These are phyloP conservation scores for Lactifluus piperatus DNA, from an alignment of 768 basidiomycete species.

Conservation along the genomic window DNA sequence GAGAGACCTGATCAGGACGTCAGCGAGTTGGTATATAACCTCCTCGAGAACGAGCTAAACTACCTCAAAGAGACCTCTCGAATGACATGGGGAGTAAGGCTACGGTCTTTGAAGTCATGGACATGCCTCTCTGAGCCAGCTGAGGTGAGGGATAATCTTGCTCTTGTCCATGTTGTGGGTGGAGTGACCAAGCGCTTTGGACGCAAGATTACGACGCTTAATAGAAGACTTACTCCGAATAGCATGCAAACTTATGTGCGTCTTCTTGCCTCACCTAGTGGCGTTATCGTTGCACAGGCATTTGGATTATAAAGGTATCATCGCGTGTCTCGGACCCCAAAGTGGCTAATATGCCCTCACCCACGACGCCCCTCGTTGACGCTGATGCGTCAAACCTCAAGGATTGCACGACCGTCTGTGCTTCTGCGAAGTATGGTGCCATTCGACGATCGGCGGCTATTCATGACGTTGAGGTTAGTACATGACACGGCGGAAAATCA, in stretches of 20 bases:
- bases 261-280: constrained; percentile 13
- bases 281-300: constrained; percentile 7
- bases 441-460: neutral
- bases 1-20: constrained; percentile 16
- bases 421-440: constrained; percentile 2
- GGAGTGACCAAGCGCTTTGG: neutral
- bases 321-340: neutral
- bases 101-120: constrained; percentile 4
- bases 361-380: neutral
- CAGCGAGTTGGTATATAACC: constrained; percentile 9
- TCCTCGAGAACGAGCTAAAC: constrained; percentile 12
- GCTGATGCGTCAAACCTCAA: neutral
- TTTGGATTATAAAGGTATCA: constrained; percentile 12
- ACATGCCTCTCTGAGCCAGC: neutral
- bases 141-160: neutral
- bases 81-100: neutral
- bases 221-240: neutral
- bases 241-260: constrained; percentile 15
- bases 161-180: neutral
- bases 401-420: neutral
- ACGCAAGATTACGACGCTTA: neutral
- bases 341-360: neutral
- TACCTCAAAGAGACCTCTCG: neutral
- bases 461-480: neutral
- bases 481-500: neutral